These are phyloP conservation scores for Cornus kousa DNA, from an alignment of 148 eudicot genomes.

Conservation along the genomic window DNA sequence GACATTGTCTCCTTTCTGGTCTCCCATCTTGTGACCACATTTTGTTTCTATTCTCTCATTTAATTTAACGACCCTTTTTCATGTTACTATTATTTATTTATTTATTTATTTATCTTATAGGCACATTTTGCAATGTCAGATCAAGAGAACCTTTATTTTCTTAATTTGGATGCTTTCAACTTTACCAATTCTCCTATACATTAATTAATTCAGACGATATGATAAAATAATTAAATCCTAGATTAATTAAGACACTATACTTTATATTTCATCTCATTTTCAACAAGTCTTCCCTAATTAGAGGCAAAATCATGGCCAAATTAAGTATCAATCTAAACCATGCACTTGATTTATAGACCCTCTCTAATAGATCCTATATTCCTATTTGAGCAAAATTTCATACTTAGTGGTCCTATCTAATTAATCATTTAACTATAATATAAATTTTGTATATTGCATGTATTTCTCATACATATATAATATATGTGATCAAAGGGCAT, in stretches of 20 bases:
- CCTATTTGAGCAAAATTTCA: no score
- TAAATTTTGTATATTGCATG: no score
- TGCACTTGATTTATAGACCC: no score
- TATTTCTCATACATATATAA: background rate
- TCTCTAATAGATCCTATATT: no score
- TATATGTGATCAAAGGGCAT: no score
- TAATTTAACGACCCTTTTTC: background rate
- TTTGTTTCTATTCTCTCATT: conserved; percentile 19
- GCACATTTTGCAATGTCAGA: conserved; percentile 23
- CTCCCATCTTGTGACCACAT: conserved; percentile 35
- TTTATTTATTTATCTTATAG: conserved; percentile 4
- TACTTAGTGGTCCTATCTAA: no score
- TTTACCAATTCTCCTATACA: background rate
- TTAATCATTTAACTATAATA: no score
- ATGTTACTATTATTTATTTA: no score
- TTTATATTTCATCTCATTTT: no score
- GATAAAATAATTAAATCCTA: background rate
- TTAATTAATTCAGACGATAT: no score
- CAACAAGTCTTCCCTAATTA: background rate
- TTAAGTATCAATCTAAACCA: background rate
- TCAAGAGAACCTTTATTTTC: conserved; percentile 14
- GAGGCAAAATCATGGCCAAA: background rate
- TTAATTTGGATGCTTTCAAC: conserved; percentile 21
- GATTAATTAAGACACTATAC: no score
- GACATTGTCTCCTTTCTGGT: conserved; percentile 34